Percentiles rank a stretch among this genome's conserved stretches.
Conservation (phyloP, 345 rosid genomes). For the Adansonia digitata region DNA sequence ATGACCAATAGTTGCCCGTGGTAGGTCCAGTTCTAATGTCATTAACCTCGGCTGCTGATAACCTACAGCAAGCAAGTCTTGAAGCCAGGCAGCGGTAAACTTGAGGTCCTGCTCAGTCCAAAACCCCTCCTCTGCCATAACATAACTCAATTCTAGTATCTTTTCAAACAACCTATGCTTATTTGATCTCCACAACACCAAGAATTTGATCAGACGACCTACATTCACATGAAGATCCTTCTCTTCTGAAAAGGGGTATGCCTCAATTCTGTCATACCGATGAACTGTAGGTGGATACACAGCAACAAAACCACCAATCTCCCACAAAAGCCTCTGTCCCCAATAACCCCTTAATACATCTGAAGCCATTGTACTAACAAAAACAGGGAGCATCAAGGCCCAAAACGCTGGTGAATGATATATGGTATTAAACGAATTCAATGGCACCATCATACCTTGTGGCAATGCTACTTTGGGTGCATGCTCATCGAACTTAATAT, state of each 20-base stretch:
- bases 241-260: constrained; percentile 94
- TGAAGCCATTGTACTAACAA: constrained; percentile 95
- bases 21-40: constrained; percentile 87
- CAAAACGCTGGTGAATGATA: constrained; percentile 94
- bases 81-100: constrained; percentile 97
- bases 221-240: constrained; percentile 98
- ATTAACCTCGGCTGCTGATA: constrained; percentile 95
- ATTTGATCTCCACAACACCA: constrained; percentile 85
- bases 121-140: constrained; percentile 93
- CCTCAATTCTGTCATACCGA: constrained; percentile 79
- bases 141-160: constrained; percentile 78
- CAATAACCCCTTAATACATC: constrained; percentile 98
- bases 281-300: constrained; percentile 95
- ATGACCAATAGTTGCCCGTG: constrained; percentile 72
- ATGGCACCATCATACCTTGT: constrained; percentile 89
- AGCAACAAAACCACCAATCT: constrained; percentile 87
- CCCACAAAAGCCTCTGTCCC: constrained; percentile 98
- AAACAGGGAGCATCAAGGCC: constrained; percentile 98
- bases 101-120: constrained; percentile 88
- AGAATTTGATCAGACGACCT: constrained; percentile 74
- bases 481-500: constrained; percentile 84
- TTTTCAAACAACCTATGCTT: constrained; percentile 86
- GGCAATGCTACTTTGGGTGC: constrained; percentile 94
- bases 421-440: constrained; percentile 87
- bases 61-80: constrained; percentile 92